Evolutionary conservation across 305 asterid genomes (phyloP).

Genomic region (Rubia balearica): DNA sequence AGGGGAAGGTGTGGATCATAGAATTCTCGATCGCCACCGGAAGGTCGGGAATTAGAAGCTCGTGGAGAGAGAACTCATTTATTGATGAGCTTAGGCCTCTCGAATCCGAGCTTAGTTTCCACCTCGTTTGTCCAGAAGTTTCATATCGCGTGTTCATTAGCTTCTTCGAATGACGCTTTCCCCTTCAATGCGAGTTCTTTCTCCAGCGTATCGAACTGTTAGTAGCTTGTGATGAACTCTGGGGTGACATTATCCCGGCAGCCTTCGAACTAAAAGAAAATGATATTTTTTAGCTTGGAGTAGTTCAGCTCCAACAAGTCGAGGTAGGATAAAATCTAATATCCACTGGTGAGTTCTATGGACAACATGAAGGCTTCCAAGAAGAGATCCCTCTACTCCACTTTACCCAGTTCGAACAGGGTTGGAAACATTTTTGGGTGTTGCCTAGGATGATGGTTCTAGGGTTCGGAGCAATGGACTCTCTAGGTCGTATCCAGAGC

Average conservation of each 20-base stretch:
- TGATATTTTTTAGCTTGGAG: constrained; percentile 36
- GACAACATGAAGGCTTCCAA: constrained; percentile 74
- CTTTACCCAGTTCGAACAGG: constrained; percentile 59
- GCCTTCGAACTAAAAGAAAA: constrained; percentile 45
- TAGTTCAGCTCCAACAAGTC: constrained; percentile 50
- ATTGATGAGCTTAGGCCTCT: constrained; percentile 46
- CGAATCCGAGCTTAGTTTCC: constrained; percentile 40
- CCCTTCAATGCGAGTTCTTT: constrained; percentile 42
- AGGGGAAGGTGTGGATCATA: too few relatives aligned
- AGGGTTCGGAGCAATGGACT: constrained; percentile 46
- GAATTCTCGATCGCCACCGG: constrained; percentile 18
- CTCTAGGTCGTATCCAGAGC: constrained; percentile 78
- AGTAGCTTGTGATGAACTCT: constrained; percentile 40
- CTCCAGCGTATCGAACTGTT: constrained; percentile 44
- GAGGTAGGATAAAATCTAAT: constrained; percentile 53
- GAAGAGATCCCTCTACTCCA: constrained; percentile 71
- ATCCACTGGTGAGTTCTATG: constrained; percentile 69
- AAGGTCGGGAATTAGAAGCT: constrained; percentile 42
- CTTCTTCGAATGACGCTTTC: constrained; percentile 40
- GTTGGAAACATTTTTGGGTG: constrained; percentile 55
- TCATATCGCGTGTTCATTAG: constrained; percentile 64
- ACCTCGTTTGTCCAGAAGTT: constrained; percentile 51
- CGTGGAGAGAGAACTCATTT: constrained; percentile 75
- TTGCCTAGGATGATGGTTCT: constrained; percentile 64
- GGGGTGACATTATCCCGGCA: constrained; percentile 60